phyloP scores from a whole-genome alignment of 495 filamentous ascomycete genomes.

The Delitschia confertaspora region DNA sequence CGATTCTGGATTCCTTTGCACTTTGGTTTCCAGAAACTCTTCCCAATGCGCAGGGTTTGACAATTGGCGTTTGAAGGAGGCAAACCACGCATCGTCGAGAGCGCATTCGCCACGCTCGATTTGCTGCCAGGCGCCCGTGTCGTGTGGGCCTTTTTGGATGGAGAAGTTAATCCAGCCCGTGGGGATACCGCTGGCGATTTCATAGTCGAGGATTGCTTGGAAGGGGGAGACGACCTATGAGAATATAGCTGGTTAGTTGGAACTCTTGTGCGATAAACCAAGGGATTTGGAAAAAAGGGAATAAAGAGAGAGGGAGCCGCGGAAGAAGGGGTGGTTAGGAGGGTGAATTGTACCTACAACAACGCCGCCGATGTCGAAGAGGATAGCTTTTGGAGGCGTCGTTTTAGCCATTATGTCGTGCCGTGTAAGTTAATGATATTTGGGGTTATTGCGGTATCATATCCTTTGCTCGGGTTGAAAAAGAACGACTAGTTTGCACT shows the following conservation, averaged over 20 bases:
- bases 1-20: conserved; percentile 1
- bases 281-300: neutral
- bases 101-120: conserved; percentile 43
- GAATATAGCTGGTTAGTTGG: conserved; percentile 1
- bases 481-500: too few relatives aligned
- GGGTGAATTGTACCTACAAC: conserved; percentile 57
- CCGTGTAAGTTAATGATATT: neutral
- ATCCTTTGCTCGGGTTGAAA: too few relatives aligned
- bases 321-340: neutral
- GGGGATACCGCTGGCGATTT: conserved; percentile 63
- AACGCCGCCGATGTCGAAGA: conserved; percentile 96
- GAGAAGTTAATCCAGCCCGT: conserved; percentile 84
- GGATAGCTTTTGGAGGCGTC: conserved; percentile 58
- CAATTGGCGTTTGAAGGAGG: conserved; percentile 66
- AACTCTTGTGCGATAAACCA: neutral
- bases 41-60: conserved; percentile 57
- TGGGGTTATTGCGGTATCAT: conserved; percentile 15
- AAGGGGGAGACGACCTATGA: conserved; percentile 79
- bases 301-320: neutral
- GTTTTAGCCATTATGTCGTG: neutral
- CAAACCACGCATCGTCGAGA: conserved; percentile 60
- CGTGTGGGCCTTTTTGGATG: conserved; percentile 66
- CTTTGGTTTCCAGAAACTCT: conserved; percentile 39
- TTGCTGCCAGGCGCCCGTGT: conserved; percentile 71
- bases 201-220: conserved; percentile 85